A percentile compares a stretch with the other conserved stretches of the same genome.
phyloP scores from a whole-genome alignment of 1,284 basidiomycete species.

The Pyrrhoderma lamaoense region DNA sequence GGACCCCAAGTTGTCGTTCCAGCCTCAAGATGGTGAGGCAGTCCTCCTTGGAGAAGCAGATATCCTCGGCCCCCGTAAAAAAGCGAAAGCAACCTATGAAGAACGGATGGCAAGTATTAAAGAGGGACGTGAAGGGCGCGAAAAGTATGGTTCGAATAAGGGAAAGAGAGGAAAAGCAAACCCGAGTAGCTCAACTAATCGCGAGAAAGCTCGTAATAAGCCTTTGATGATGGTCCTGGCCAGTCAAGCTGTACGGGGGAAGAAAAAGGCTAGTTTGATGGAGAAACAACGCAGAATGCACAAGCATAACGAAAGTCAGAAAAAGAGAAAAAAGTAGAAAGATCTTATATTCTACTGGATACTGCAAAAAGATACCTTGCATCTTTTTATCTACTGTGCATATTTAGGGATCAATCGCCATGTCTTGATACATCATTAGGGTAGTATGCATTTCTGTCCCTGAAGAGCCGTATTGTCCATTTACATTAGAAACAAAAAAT shows the following conservation, averaged over 20 bases:
- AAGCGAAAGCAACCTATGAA: conserved; percentile 89
- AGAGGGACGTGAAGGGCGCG: conserved; percentile 90
- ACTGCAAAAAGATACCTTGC: too few species aligned
- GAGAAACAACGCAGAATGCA: conserved; percentile 78
- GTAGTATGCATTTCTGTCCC: too few species aligned
- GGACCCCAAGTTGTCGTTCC: conserved; percentile 40
- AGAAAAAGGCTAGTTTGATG: conserved; percentile 83
- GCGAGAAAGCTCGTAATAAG: conserved; percentile 86
- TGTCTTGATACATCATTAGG: too few species aligned
- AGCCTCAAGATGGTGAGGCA: conserved; percentile 39
- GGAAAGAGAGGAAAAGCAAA: conserved; percentile 82
- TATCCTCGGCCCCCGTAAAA: conserved; percentile 93
- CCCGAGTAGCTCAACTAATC: conserved; percentile 80
- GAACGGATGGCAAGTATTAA: conserved; percentile 90
- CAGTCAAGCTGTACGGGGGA: conserved; percentile 67
- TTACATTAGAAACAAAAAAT: background rate
- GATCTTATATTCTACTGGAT: too few species aligned
- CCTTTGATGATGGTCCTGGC: conserved; percentile 90
- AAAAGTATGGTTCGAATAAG: conserved; percentile 87
- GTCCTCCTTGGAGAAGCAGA: conserved; percentile 83
- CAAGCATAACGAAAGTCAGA: conserved; percentile 64
- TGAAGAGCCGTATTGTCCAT: background rate
- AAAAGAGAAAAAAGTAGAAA: conserved; percentile 34
- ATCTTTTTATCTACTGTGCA: too few species aligned
- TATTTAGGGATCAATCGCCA: too few species aligned